A percentile compares a stretch with the other conserved stretches of the same genome.
Conservation (phyloP, 345 rosid species). For the Eucalyptus melliodora region DNA sequence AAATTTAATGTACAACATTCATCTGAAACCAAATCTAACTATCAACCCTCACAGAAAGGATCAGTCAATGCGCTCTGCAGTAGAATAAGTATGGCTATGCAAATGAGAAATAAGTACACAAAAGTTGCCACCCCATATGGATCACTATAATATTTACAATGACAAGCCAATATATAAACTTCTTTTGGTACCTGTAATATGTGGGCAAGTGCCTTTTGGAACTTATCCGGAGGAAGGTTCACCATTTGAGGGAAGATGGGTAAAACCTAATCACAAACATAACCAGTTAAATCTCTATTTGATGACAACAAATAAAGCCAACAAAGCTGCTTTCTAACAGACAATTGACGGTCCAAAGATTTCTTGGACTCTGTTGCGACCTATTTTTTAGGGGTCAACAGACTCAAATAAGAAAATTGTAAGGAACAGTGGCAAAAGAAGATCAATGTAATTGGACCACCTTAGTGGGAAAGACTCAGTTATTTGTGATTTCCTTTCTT, state of each 20-base stretch:
- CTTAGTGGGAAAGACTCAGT: neutral
- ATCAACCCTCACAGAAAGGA: neutral
- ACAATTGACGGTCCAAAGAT: neutral
- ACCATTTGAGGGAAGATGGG: constrained; percentile 91
- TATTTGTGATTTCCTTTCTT: neutral
- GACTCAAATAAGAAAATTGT: neutral
- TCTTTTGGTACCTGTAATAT: constrained; percentile 63
- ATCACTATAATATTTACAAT: neutral
- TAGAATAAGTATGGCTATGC: neutral
- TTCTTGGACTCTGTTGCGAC: neutral
- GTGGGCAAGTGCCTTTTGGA: constrained; percentile 91
- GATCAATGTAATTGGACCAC: neutral
- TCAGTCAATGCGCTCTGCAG: neutral
- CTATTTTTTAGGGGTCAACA: no score
- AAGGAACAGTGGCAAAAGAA: neutral
- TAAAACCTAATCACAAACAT: constrained; percentile 45
- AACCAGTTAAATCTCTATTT: neutral
- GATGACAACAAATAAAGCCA: neutral
- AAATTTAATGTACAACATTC: neutral
- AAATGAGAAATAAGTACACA: neutral
- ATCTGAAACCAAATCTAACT: neutral
- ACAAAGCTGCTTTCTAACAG: neutral
- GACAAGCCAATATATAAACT: neutral
- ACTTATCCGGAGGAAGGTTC: constrained; percentile 82
- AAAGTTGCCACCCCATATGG: neutral